A percentile compares a stretch with the other conserved stretches of the same genome.
phyloP scores from a whole-genome alignment of 2,329 filamentous ascomycete species.

The Fusarium buharicum region DNA sequence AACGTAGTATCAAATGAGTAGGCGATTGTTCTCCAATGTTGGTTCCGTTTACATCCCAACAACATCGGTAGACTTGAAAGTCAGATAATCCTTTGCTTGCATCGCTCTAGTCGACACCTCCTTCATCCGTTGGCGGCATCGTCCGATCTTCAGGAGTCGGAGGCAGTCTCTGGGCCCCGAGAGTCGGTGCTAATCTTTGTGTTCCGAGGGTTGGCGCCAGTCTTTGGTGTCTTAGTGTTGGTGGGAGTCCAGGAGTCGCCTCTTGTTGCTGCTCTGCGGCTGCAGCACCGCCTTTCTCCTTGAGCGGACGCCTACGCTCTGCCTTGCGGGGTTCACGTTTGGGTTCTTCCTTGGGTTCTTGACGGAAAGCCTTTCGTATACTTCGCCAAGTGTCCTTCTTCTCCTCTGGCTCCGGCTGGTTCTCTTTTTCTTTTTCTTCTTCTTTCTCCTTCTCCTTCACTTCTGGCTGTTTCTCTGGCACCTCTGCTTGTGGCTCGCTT shows the following conservation, averaged over 20 bases:
- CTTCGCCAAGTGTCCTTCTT: neutral
- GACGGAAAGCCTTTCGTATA: neutral
- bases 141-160: constrained; percentile 1
- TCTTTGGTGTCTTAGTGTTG: constrained; percentile 10
- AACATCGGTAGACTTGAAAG: neutral
- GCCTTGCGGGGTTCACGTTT: neutral
- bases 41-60: neutral
- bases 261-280: neutral
- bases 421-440: no score
- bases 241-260: neutral
- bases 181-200: constrained; percentile 8
- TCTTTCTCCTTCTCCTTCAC: neutral
- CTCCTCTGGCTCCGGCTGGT: no score
- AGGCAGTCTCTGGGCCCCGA: constrained; percentile 8
- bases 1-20: neutral
- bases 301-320: neutral
- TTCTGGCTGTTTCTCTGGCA: neutral
- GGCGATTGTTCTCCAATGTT: neutral
- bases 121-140: constrained; percentile 10
- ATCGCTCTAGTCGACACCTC: constrained; percentile 10
- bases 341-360: neutral
- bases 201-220: constrained; percentile 14
- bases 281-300: constrained; percentile 1
- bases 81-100: neutral
- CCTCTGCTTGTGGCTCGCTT: neutral